Base-by-base conservation (phyloP, 768 basidiomycete genomes). In the Boletus reticulatus region DNA sequence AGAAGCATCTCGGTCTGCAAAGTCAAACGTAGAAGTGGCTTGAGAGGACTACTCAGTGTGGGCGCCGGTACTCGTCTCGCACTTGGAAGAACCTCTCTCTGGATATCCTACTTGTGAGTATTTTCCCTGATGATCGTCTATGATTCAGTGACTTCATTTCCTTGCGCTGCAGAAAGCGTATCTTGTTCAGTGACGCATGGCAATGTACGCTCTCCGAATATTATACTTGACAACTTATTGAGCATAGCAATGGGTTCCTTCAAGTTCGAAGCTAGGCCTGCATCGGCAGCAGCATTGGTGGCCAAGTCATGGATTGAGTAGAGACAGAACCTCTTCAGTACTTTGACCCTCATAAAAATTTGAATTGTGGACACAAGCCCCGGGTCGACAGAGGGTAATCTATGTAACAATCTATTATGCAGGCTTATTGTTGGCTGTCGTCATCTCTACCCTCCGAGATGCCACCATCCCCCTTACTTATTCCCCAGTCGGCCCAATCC, bases 401-500 rank as follows among this genome's bases (percentile, higher is more conserved):
- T 13, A 27, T 22, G 19, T n/a, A 29, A 29, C 20, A 20, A 36
- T 14, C 2, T 14, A 22, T 32, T 47, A 59, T 16, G 31, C 22
- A 32, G 37, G 34, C 11, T 36, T 36, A 36, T 29, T 29, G 13
- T 47, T 56, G 32, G 16, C 43, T 32, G n/a, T 6, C 47, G 32
- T 57, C 43, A 19, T 17, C 16, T 13, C 22, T 45, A 14, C 17
- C 34, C 20, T 55, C 20, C 12, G n/a, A 12, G n/a, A 0, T 36
- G 9, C 11, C 13, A 31, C 45, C 38, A 9, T 6, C 27, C 20
- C 14, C 42, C 20, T 53, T 56, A 11, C 17, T 22, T 16, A 44
- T 27, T 3, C 48, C 31, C 85, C 86, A 88, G 43, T 81, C 73
- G 24, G 77, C 62, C 92, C 91, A 94, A 60, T 88, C 85, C 62